phyloP scores from a whole-genome alignment of 768 basidiomycete species.

The Mycena epipterygia region DNA sequence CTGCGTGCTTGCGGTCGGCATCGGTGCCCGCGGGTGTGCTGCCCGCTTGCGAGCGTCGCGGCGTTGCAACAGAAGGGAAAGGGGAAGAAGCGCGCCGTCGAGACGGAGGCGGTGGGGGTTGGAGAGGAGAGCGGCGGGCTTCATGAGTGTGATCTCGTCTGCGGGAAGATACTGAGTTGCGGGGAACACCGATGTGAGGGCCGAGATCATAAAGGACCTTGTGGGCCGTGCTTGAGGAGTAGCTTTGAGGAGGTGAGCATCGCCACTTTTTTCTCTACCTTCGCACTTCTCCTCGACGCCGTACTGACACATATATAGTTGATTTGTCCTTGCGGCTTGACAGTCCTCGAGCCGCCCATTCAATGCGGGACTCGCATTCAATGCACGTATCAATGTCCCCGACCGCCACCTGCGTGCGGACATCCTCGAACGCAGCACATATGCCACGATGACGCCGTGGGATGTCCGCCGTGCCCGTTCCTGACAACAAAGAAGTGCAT shows the following conservation, averaged over 20 bases:
- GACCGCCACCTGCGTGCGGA: conserved; percentile 80
- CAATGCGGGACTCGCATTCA: conserved; percentile 86
- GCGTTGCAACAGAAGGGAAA: conserved; percentile 65
- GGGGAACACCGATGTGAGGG: conserved; percentile 86
- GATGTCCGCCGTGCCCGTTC: conserved; percentile 91
- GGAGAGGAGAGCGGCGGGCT: conserved; percentile 76
- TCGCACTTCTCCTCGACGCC: background rate
- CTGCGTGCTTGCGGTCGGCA: conserved; percentile 90
- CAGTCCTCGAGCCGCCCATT: conserved; percentile 89
- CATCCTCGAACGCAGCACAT: conserved; percentile 83
- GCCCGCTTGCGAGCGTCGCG: conserved; percentile 83
- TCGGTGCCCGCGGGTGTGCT: conserved; percentile 87
- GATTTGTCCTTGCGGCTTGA: conserved; percentile 88
- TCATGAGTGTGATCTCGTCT: conserved; percentile 89
- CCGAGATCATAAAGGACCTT: conserved; percentile 86
- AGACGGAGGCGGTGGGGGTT: conserved; percentile 45
- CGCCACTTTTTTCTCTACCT: background rate
- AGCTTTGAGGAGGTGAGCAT: conserved; percentile 92
- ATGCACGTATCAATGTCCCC: conserved; percentile 85
- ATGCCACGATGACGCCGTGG: conserved; percentile 80
- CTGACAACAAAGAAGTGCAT: conserved; percentile 86
- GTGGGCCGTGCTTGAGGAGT: conserved; percentile 87
- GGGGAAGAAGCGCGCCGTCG: conserved; percentile 67
- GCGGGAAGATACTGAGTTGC: conserved; percentile 79
- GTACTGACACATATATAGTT: conserved; percentile 57